Percentiles rank a stretch among this genome's conserved stretches.
phyloP scores from a whole-genome alignment of 257 asterid genomes.

The Primulina eburnea region DNA sequence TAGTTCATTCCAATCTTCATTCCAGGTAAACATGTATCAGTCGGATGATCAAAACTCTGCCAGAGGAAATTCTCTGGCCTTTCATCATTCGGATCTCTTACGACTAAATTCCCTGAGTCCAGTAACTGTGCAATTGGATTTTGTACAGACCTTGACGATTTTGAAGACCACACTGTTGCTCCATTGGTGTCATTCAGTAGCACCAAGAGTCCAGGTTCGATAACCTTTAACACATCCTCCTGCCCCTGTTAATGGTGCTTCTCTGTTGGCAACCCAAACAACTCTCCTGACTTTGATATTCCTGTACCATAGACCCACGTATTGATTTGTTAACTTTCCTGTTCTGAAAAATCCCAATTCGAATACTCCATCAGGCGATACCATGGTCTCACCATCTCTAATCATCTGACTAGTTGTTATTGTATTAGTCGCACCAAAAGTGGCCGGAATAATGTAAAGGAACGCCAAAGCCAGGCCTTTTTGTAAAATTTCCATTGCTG shows the following conservation, averaged over 20 bases:
- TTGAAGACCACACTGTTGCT: conserved; percentile 26
- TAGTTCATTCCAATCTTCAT: conserved; percentile 34
- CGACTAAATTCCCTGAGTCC: conserved; percentile 42
- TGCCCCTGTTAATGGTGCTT: conserved; percentile 21
- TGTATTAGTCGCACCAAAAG: conserved; percentile 21
- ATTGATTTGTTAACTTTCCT: conserved; percentile 25
- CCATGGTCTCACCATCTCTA: conserved; percentile 37
- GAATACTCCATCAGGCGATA: conserved; percentile 38
- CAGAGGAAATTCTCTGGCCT: conserved; percentile 37
- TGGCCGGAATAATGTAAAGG: neutral
- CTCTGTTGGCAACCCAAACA: conserved; percentile 47
- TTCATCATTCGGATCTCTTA: conserved; percentile 29
- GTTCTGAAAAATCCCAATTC: conserved; percentile 49
- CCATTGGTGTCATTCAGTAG: conserved; percentile 24
- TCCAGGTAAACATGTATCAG: conserved; percentile 29
- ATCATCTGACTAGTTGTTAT: conserved; percentile 19
- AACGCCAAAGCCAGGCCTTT: neutral
- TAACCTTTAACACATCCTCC: conserved; percentile 32
- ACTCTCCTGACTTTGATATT: conserved; percentile 20
- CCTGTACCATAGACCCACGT: conserved; percentile 47
- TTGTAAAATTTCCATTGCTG: conserved; percentile 19
- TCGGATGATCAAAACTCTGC: conserved; percentile 48
- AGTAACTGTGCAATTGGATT: conserved; percentile 35
- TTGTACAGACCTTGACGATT: neutral
- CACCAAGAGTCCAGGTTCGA: conserved; percentile 27